These are phyloP conservation scores for Claviceps sp. DNA, from an alignment of 2,329 filamentous ascomycete species.

Conservation along the genomic window DNA sequence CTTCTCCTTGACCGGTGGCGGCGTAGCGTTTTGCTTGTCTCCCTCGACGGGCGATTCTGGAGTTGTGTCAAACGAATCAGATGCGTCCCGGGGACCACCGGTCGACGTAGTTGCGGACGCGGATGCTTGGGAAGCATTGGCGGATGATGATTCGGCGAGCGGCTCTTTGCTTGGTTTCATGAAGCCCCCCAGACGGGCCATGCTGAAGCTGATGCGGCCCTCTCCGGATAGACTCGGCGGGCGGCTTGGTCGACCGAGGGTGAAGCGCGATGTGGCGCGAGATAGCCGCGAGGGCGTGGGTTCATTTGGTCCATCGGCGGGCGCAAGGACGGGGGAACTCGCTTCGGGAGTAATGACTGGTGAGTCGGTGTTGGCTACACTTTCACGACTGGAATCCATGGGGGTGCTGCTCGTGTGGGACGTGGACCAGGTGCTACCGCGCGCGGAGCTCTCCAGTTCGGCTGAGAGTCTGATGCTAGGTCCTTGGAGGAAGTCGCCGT, in stretches of 20 bases:
- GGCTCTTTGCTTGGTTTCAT: slow-evolving; percentile 38
- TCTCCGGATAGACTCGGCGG: slow-evolving; percentile 47
- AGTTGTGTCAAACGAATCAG: slow-evolving; percentile 8
- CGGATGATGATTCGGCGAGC: slow-evolving; percentile 10
- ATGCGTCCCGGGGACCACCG: slow-evolving; percentile 11
- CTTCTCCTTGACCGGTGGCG: slow-evolving; percentile 13
- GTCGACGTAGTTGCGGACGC: slow-evolving; percentile 15
- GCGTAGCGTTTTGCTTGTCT: slow-evolving; percentile 6
- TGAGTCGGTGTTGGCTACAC: slow-evolving; percentile 35
- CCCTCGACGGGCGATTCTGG: slow-evolving; percentile 12
- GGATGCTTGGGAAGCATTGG: slow-evolving; percentile 13
- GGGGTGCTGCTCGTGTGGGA: slow-evolving; percentile 20
- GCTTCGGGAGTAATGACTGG: slow-evolving; percentile 23
- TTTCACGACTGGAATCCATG: slow-evolving; percentile 33
- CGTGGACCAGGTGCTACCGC: slow-evolving; percentile 32
- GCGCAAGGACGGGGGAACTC: slow-evolving; percentile 26
- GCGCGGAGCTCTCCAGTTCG: slow-evolving; percentile 36
- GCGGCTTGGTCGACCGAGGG: slow-evolving; percentile 35
- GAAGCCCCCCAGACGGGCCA: slow-evolving; percentile 40
- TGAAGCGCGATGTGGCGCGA: slow-evolving; percentile 43
- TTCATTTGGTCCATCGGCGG: slow-evolving; percentile 44
- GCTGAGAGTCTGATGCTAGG: slow-evolving; percentile 42
- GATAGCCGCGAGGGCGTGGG: slow-evolving; percentile 40
- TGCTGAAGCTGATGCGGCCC: slow-evolving; percentile 41
- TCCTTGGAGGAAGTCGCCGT: slow-evolving; percentile 21